Evolutionary conservation across 1,284 basidiomycete genomes (phyloP).

Genomic region (Irpex rosettiformis): DNA sequence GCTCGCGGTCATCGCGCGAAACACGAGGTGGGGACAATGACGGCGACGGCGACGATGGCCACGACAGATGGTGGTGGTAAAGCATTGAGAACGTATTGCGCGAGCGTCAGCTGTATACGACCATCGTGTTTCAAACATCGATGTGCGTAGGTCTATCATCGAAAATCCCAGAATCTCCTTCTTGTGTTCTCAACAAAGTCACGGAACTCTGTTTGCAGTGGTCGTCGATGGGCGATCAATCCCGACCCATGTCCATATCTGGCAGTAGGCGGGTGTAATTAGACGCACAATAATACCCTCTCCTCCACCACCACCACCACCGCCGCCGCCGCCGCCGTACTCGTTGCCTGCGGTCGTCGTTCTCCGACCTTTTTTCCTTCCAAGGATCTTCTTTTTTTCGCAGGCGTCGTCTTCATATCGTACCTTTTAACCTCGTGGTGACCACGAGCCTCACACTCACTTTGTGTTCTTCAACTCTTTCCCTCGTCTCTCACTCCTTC

Average conservation of each 20-base stretch:
- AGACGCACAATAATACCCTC: neutral
- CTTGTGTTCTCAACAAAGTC: too few species aligned
- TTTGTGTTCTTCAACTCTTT: neutral
- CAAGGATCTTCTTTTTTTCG: neutral
- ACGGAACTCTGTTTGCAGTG: neutral
- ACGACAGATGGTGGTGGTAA: neutral
- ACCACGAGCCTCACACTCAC: constrained; percentile 2
- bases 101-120: neutral
- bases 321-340: constrained; percentile 1
- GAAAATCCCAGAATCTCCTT: too few species aligned
- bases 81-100: neutral
- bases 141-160: neutral
- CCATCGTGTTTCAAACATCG: neutral
- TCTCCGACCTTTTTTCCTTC: neutral
- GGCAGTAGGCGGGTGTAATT: neutral
- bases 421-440: constrained; percentile 2
- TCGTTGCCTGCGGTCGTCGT: neutral
- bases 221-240: neutral
- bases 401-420: neutral
- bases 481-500: neutral
- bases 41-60: neutral
- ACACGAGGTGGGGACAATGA: too few species aligned
- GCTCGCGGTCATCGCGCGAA: neutral
- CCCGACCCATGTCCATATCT: neutral
- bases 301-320: neutral